These are phyloP conservation scores for Sporothrix humicola DNA, from an alignment of 2,329 filamentous ascomycete genomes.

Conservation along the genomic window DNA sequence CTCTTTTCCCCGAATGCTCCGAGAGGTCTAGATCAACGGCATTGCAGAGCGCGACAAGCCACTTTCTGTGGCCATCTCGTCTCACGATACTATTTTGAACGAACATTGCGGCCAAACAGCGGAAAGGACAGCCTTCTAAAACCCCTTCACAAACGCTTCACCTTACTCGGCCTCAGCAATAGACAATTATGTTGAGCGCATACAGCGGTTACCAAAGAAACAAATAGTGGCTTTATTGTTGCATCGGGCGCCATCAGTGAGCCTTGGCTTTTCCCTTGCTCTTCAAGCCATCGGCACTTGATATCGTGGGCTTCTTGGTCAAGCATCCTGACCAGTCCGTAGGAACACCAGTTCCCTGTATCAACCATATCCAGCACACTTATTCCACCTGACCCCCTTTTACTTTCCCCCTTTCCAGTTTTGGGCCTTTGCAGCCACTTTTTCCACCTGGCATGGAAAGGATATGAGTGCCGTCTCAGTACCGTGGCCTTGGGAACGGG, in stretches of 20 bases:
- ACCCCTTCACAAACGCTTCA: too few relatives aligned
- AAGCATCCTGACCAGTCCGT: not conserved
- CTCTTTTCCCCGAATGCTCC: not conserved
- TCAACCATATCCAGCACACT: too few relatives aligned
- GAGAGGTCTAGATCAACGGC: not conserved
- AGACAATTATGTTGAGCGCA: not conserved
- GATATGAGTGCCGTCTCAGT: not conserved
- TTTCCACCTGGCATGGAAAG: constrained; percentile 9
- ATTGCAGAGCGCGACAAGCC: too few relatives aligned
- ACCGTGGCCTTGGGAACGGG: constrained; percentile 36
- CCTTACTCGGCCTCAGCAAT: too few relatives aligned
- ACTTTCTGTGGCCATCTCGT: too few relatives aligned
- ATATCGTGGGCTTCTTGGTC: not conserved
- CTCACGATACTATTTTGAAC: too few relatives aligned
- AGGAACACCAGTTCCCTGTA: not conserved
- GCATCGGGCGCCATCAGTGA: not conserved
- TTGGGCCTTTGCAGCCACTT: not conserved
- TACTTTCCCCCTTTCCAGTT: not conserved
- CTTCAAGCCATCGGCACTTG: constrained; percentile 3
- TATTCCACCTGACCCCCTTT: not conserved
- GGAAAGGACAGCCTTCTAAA: too few relatives aligned
- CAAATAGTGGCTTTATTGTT: not conserved
- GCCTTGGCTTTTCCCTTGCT: not conserved
- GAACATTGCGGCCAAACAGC: too few relatives aligned
- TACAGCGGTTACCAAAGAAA: not conserved